A percentile compares a stretch with the other conserved stretches of the same genome.
These are phyloP conservation scores for Hypoxylon intermedium DNA, from an alignment of 495 filamentous ascomycete genomes.

Conservation along the genomic window DNA sequence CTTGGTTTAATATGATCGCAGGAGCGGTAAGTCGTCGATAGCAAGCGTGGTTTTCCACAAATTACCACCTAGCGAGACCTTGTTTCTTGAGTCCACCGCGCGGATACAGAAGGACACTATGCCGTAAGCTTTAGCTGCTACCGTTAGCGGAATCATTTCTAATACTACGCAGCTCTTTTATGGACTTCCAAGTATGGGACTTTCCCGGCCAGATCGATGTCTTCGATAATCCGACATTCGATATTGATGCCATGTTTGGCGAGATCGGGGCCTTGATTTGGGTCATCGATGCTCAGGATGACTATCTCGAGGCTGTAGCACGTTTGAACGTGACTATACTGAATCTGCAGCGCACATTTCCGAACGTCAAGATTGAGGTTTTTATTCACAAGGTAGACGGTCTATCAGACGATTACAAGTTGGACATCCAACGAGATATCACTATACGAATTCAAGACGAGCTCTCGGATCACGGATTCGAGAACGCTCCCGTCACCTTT, in stretches of 20 bases:
- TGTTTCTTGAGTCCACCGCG: constrained; percentile 93
- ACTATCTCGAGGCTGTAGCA: constrained; percentile 87
- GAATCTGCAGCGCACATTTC: constrained; percentile 83
- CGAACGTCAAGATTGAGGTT: constrained; percentile 92
- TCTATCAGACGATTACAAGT: constrained; percentile 90
- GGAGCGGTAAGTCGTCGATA: constrained; percentile 97
- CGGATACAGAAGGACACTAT: constrained; percentile 91
- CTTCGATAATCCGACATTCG: constrained; percentile 77
- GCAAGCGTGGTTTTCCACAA: constrained; percentile 98
- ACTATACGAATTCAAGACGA: constrained; percentile 97
- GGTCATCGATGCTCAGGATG: constrained; percentile 98
- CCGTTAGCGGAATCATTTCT: neutral
- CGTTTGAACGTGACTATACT: constrained; percentile 88
- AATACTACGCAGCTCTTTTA: constrained; percentile 74
- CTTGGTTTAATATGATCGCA: constrained; percentile 47
- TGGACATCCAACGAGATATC: constrained; percentile 92
- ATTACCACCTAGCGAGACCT: constrained; percentile 89
- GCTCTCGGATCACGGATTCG: constrained; percentile 86
- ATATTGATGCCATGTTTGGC: constrained; percentile 90
- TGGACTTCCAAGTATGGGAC: constrained; percentile 99
- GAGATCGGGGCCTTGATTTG: constrained; percentile 93
- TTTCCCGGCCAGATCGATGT: constrained; percentile 94
- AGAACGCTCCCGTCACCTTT: constrained; percentile 90
- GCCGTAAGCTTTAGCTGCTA: constrained; percentile 63
- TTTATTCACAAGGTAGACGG: constrained; percentile 99